Evolutionary conservation across 169 alveolate species (phyloP), one percentile per base, ranked within the genome.

Genomic region (Babesia caballi): DNA sequence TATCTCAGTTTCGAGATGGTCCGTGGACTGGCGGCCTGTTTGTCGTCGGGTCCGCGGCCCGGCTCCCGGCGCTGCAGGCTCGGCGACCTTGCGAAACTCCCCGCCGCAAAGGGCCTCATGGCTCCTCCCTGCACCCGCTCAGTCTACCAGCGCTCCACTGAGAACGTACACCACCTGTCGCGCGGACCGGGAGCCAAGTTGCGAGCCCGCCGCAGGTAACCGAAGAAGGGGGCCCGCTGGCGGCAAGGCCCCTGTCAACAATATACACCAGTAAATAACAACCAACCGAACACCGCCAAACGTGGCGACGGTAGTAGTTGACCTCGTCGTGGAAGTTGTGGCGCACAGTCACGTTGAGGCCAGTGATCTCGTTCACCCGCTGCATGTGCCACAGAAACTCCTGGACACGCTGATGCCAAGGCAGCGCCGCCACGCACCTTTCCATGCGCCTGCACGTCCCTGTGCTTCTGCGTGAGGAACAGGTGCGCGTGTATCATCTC

Each of bases 401-500:
- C 91, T 92, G 85, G 23, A 28, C n/a, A 17, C 41, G 15, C 15
- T 40, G 33, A 25, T n/a, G 38, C 49, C 3, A 23, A 4, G n/a
- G n/a, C 23, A 19, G 12, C 9, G 61, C 9, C 57, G 4, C 9
- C 38, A 23, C 73, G 21, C 60, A 88, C 94, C 82, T 89, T 90
- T 6, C 98, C 98, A 63, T 95, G 98, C 9, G 95, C 97, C 52
- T 88, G 94, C 54, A 91, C 82, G 60, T 82, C 81, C 35, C 85
- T 69, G 58, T 85, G 70, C 19, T 76, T 60, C 36, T 84, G 69
- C 35, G 96, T 93, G 11, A 96, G 66, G 66, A 94, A 94, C 42
- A 96, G 74, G 56, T 91, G 92, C 21, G 99, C 99, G 66, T 96
- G 99, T 58, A 96, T 96, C 97, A 96, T 94, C 85, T 96, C 99